Evolutionary conservation across 805 yeast genomes (phyloP).

Genomic region (Candida maris): DNA sequence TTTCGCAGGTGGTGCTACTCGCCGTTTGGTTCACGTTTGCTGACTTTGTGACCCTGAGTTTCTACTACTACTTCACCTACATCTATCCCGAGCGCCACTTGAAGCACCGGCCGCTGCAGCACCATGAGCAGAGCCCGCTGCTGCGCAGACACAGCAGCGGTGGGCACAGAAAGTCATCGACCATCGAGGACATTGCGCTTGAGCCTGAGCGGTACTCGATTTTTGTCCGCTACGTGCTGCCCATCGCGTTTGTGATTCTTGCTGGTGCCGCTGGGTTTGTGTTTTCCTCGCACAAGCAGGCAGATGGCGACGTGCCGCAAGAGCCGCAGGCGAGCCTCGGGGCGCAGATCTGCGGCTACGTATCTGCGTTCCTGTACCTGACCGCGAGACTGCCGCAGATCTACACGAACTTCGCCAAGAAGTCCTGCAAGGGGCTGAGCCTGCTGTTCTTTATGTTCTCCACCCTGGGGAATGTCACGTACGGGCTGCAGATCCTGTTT

Average conservation of each 20-base stretch:
- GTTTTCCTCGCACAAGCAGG: constrained; percentile 37
- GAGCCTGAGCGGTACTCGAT: constrained; percentile 46
- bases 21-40: constrained; percentile 78
- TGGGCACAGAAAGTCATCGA: constrained; percentile 42
- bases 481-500: constrained; percentile 67
- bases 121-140: constrained; percentile 33
- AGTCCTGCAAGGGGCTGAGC: constrained; percentile 83
- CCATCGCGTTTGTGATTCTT: constrained; percentile 55
- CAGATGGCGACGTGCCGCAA: constrained; percentile 12
- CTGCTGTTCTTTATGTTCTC: constrained; percentile 74
- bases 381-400: constrained; percentile 83
- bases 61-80: constrained; percentile 56
- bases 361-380: constrained; percentile 64
- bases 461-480: constrained; percentile 70
- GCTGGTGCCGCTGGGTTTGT: constrained; percentile 64
- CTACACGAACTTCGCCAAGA: constrained; percentile 68
- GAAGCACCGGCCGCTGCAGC: constrained; percentile 8
- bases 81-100: constrained; percentile 38
- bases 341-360: constrained; percentile 67
- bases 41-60: constrained; percentile 59
- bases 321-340: constrained; percentile 37
- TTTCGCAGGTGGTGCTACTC: constrained; percentile 65
- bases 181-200: constrained; percentile 48
- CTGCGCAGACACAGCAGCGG: constrained; percentile 18
- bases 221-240: constrained; percentile 51